Percentiles rank a stretch among this genome's conserved stretches.
These are phyloP conservation scores for Diaporthe ampelina DNA, from an alignment of 2,329 filamentous ascomycete genomes.

Conservation along the genomic window DNA sequence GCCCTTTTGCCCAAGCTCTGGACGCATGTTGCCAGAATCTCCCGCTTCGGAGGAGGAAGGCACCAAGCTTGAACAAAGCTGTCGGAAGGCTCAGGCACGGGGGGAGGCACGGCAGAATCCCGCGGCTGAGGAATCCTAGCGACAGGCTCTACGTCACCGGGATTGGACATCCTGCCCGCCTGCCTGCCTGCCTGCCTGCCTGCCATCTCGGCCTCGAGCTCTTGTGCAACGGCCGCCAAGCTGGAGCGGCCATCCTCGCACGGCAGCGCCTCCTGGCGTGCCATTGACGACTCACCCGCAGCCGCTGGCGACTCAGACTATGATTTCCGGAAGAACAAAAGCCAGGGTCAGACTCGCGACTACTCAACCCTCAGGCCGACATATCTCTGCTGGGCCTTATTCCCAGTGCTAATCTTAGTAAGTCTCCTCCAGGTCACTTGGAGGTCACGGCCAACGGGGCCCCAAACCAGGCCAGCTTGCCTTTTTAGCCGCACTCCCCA, in stretches of 20 bases:
- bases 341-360: slow-evolving; percentile 17
- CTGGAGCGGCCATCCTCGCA: slow-evolving; percentile 39
- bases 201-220: slow-evolving; percentile 14
- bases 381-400: slow-evolving; percentile 49
- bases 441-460: slow-evolving; percentile 32
- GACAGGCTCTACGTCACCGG: slow-evolving; percentile 29
- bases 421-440: slow-evolving; percentile 43
- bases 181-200: no score
- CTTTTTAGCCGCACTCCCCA: slow-evolving; percentile 42
- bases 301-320: slow-evolving; percentile 38
- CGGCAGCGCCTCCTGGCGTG: slow-evolving; percentile 48
- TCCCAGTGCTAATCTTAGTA: slow-evolving; percentile 50
- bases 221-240: slow-evolving; percentile 55
- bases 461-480: slow-evolving; percentile 40
- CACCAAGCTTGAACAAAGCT: background rate
- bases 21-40: background rate
- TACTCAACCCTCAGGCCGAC: slow-evolving; percentile 45
- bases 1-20: no score
- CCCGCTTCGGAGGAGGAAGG: slow-evolving; percentile 13
- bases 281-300: slow-evolving; percentile 45
- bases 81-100: background rate
- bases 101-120: slow-evolving; percentile 16
- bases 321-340: slow-evolving; percentile 41
- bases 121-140: slow-evolving; percentile 24
- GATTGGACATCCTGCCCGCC: slow-evolving; percentile 23